Percentiles rank a stretch among this genome's conserved stretches.
These are phyloP conservation scores for Penicillium sp. DNA, from an alignment of 2,329 filamentous ascomycete species.

Conservation along the genomic window DNA sequence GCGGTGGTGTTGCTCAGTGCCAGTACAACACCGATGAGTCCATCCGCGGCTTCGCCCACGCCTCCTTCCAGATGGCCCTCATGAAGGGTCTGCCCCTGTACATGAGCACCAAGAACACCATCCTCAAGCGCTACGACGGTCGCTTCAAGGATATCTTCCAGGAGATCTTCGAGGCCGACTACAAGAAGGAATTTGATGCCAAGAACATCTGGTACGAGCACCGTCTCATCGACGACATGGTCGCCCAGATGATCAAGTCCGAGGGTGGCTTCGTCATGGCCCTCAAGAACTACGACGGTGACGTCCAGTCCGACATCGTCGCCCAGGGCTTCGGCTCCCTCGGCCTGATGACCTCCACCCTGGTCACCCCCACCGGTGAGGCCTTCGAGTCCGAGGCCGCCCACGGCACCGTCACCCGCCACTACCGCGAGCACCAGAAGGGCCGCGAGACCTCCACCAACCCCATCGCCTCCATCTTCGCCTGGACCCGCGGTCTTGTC, in stretches of 20 bases:
- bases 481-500: slow-evolving; percentile 92
- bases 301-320: slow-evolving; percentile 98
- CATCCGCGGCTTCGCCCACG: slow-evolving; percentile 92
- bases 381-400: slow-evolving; percentile 98
- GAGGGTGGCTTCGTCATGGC: slow-evolving; percentile 96
- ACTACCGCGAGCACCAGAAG: slow-evolving; percentile 99
- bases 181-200: slow-evolving; percentile 86
- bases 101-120: slow-evolving; percentile 99
- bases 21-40: slow-evolving; percentile 99
- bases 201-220: slow-evolving; percentile 99
- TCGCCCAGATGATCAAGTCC: slow-evolving; percentile 99
- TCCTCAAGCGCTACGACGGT: slow-evolving; percentile 98
- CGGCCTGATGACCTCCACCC: slow-evolving; percentile 96
- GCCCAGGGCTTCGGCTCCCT: slow-evolving; percentile 98
- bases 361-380: slow-evolving; percentile 95
- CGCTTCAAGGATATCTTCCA: slow-evolving; percentile 99
- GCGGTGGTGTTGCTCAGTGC: slow-evolving; percentile 85
- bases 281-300: slow-evolving; percentile 99
- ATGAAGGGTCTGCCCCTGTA: slow-evolving; percentile 90
- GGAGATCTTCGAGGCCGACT: slow-evolving; percentile 87
- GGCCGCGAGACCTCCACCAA: slow-evolving; percentile 96
- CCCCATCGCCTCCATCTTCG: slow-evolving; percentile 98
- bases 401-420: slow-evolving; percentile 96
- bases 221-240: slow-evolving; percentile 99
- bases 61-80: slow-evolving; percentile 93